phyloP scores from a whole-genome alignment of 1,284 basidiomycete species.

The Cryptococcus floricola region DNA sequence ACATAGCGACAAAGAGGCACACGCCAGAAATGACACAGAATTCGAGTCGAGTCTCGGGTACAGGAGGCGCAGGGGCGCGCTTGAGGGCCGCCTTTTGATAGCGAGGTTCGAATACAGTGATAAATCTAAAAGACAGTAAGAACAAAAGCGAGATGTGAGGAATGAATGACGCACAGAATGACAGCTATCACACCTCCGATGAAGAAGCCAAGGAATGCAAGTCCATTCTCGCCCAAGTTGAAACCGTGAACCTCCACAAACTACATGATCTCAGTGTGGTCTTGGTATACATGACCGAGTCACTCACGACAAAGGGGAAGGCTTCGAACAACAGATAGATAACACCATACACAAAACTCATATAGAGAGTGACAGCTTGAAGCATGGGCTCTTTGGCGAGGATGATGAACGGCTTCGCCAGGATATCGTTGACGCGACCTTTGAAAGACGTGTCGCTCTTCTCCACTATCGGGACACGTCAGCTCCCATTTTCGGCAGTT shows the following conservation, averaged over 20 bases:
- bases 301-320: constrained; percentile 47
- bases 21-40: constrained; percentile 48
- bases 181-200: constrained; percentile 45
- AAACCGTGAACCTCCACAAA: constrained; percentile 52
- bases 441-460: constrained; percentile 21
- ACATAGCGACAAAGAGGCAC: constrained; percentile 46
- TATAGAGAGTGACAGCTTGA: constrained; percentile 64
- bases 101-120: constrained; percentile 30
- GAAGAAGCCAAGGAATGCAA: constrained; percentile 54
- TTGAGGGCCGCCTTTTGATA: constrained; percentile 28
- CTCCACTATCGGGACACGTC: constrained; percentile 23
- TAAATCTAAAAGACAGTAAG: constrained; percentile 14
- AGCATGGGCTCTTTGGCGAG: constrained; percentile 72
- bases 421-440: constrained; percentile 50
- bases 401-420: constrained; percentile 62
- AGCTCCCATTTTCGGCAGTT: neutral
- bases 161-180: constrained; percentile 20
- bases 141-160: neutral
- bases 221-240: constrained; percentile 51
- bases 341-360: constrained; percentile 51
- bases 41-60: constrained; percentile 41
- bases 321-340: constrained; percentile 46
- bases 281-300: neutral
- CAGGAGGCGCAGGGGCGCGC: constrained; percentile 24
- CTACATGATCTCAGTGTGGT: neutral